Base-by-base conservation (phyloP, 768 basidiomycete species). In the Daedalea quercina region DNA sequence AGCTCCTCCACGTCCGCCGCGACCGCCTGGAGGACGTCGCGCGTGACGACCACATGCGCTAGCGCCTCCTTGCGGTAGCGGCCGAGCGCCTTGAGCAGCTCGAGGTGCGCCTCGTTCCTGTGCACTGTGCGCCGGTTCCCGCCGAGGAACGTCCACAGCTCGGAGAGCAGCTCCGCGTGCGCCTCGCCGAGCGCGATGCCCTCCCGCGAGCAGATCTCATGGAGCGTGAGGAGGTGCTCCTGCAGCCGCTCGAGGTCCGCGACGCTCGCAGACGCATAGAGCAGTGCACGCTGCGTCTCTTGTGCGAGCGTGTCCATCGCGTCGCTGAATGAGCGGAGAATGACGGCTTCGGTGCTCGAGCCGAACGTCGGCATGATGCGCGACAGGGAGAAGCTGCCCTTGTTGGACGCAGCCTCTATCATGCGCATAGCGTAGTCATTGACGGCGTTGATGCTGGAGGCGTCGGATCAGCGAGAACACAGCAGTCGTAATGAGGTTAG, bases 1-100 rank as follows among this genome's bases (percentile, higher is more conserved):
- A 91, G 67, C 42, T 87, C 86, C 62, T 87, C 86, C 74, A 90
- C 81, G 56, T 90, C 87, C 33, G 78, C 81, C 57, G 78, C 79
- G 81, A 90, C 78, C 35, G 71, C 70, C 25, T 79, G 68, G 55
- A 91, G 67, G 9, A 80, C 74, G 48, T 82, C 81, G 59, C 87
- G 61, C 13, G 85, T 78, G 0, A 78, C 79, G 28, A 75, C 76
- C n/a, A 91, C 85, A 55, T 86, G 87, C 9, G 71, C 77, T 35
- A 75, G 66, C 3, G 89, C 88, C 54, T 76, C 74, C 57, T 75
- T 76, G 58, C 85, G 73, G 59, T 86, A 89, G 31, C 60, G 65
- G 9, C 74, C 73, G 12, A 90, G 64, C 43, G 78, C 75, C 50
- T 70, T 72, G 53, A 91, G 71, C 44, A 90, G 66, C 2, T 43